These are phyloP conservation scores for Posidonia australis DNA, from an alignment of 106 monocot genomes.

Conservation along the genomic window DNA sequence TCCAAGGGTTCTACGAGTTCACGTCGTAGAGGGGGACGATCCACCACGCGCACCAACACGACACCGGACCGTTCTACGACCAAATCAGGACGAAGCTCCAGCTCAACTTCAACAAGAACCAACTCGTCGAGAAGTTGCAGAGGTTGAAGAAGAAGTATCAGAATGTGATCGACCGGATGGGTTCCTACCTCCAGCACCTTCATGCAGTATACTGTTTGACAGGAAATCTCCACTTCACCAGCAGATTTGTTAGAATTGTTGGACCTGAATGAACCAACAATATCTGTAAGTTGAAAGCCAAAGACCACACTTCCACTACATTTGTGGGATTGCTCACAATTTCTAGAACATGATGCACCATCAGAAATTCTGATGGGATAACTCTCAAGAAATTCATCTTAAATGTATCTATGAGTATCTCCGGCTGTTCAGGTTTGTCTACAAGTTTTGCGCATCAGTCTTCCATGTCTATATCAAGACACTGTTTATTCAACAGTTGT, in stretches of 20 bases:
- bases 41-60: too few relatives aligned
- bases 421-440: neutral
- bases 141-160: constrained; percentile 96
- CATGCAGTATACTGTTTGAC: constrained; percentile 12
- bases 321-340: constrained; percentile 6
- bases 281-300: constrained; percentile 13
- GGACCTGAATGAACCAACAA: neutral
- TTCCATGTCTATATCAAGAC: constrained; percentile 21
- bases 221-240: neutral
- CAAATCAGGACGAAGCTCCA: constrained; percentile 67
- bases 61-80: constrained; percentile 95
- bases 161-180: constrained; percentile 44
- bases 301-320: constrained; percentile 31
- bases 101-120: constrained; percentile 88
- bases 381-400: neutral
- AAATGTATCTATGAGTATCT: neutral
- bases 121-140: constrained; percentile 91
- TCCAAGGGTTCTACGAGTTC: constrained; percentile 80
- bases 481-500: neutral
- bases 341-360: constrained; percentile 31
- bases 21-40: constrained; percentile 50
- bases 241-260: neutral
- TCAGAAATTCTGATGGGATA: constrained; percentile 11
- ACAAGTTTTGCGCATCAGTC: constrained; percentile 11
- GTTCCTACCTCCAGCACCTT: constrained; percentile 53